Conservation (phyloP, 805 yeast genomes). For the Myxozyma nipponensis region DNA sequence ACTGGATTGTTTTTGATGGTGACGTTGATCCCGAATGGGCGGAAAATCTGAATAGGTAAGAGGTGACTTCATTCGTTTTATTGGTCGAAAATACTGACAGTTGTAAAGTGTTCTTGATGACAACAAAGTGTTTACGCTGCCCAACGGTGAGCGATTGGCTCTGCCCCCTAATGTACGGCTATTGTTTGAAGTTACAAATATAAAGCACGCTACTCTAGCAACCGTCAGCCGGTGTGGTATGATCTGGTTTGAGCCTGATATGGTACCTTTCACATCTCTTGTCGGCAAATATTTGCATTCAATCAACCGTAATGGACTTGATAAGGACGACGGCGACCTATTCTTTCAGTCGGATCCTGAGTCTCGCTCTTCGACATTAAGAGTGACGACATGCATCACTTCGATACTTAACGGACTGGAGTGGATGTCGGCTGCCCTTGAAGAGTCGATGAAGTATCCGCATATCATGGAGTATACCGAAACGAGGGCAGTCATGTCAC, state of each 20-base stretch:
- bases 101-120: conserved; percentile 74
- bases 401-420: conserved; percentile 3
- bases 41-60: conserved; percentile 62
- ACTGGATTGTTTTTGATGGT: conserved; percentile 87
- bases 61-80: neutral
- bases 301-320: conserved; percentile 17
- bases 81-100: neutral
- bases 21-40: conserved; percentile 94
- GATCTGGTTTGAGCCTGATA: conserved; percentile 58
- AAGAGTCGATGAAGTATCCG: conserved; percentile 33
- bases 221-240: conserved; percentile 91
- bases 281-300: conserved; percentile 29
- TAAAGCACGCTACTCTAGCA: conserved; percentile 76
- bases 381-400: neutral
- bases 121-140: conserved; percentile 71
- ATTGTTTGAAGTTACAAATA: conserved; percentile 69
- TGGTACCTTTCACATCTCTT: conserved; percentile 31
- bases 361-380: neutral
- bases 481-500: conserved; percentile 40
- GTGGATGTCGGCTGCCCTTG: conserved; percentile 30
- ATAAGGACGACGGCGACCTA: conserved; percentile 28
- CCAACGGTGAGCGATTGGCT: conserved; percentile 80
- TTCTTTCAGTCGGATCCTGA: neutral
- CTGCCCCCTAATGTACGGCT: conserved; percentile 62
- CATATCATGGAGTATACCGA: conserved; percentile 54